Evolutionary conservation across 768 basidiomycete genomes (phyloP).

Genomic region (Lentinula detonsa): DNA sequence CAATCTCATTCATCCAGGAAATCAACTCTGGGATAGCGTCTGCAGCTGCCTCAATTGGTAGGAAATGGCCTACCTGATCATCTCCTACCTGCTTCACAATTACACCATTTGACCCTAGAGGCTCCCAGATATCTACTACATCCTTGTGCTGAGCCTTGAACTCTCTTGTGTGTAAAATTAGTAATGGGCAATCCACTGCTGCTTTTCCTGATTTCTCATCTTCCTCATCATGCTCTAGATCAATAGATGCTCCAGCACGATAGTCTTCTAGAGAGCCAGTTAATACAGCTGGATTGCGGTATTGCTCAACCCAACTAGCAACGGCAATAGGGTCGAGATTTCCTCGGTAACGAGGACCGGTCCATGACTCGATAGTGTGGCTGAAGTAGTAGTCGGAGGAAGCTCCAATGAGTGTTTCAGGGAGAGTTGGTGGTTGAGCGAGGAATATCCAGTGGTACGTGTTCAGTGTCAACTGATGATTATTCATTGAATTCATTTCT

Average conservation of each 20-base stretch:
- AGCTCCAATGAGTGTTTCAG: conserved; percentile 6
- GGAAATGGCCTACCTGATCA: conserved; percentile 5
- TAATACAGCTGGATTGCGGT: conserved; percentile 7
- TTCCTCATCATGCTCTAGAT: conserved; percentile 8
- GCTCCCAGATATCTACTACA: background rate
- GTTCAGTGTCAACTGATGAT: background rate
- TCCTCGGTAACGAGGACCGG: conserved; percentile 1
- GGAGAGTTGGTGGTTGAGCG: conserved; percentile 3
- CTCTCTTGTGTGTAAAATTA: background rate
- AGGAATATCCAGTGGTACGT: conserved; percentile 8
- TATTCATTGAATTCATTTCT: conserved; percentile 5
- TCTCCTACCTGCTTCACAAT: conserved; percentile 6
- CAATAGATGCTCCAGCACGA: conserved; percentile 8
- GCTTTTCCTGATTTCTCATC: background rate
- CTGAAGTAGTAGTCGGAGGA: conserved; percentile 8
- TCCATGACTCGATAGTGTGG: background rate
- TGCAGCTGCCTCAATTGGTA: conserved; percentile 5
- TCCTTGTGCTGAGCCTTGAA: background rate
- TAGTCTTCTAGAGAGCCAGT: conserved; percentile 6
- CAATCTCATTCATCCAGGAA: conserved; percentile 15
- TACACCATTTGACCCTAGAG: background rate
- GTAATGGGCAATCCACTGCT: conserved; percentile 3
- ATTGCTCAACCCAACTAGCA: conserved; percentile 5
- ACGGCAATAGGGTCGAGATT: conserved; percentile 4
- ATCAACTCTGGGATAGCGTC: background rate